Evolutionary conservation across 352 stramenopile genomes (phyloP).

Genomic region (Thalassiosira hispida): DNA sequence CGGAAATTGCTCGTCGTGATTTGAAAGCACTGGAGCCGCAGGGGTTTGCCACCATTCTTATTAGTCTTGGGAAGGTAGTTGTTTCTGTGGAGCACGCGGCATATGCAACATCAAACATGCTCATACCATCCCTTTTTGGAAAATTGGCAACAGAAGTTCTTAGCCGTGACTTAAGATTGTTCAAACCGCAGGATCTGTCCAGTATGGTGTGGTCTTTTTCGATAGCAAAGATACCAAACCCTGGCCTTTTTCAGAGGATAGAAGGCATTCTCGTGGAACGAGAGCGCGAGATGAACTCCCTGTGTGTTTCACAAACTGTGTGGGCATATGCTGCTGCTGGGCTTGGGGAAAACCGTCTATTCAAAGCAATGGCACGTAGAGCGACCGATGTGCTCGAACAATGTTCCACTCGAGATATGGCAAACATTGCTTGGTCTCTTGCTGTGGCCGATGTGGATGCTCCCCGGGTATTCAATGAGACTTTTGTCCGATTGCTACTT

Average conservation of each 20-base stretch:
- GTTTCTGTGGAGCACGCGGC: too few species aligned
- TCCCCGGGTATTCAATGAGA: conserved; percentile 12
- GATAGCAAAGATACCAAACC: not conserved
- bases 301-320: not conserved
- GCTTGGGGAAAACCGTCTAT: not conserved
- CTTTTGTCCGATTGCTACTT: conserved; percentile 4
- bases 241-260: conserved; percentile 3
- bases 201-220: conserved; percentile 26
- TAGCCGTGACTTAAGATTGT: not conserved
- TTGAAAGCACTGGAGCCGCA: too few species aligned
- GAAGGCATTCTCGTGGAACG: not conserved
- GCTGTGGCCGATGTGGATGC: conserved; percentile 13
- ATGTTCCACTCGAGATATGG: conserved; percentile 14
- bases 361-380: not conserved
- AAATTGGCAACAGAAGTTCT: not conserved
- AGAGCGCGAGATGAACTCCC: not conserved
- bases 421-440: conserved; percentile 24
- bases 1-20: too few species aligned
- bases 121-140: conserved; percentile 16
- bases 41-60: too few species aligned
- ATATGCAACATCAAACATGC: too few species aligned
- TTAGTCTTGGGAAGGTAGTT: too few species aligned
- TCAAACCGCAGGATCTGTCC: conserved; percentile 1
- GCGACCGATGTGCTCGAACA: not conserved
- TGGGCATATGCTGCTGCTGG: conserved; percentile 9